Conservation (phyloP, 2,329 filamentous ascomycete species). For the Phoma sp. region DNA sequence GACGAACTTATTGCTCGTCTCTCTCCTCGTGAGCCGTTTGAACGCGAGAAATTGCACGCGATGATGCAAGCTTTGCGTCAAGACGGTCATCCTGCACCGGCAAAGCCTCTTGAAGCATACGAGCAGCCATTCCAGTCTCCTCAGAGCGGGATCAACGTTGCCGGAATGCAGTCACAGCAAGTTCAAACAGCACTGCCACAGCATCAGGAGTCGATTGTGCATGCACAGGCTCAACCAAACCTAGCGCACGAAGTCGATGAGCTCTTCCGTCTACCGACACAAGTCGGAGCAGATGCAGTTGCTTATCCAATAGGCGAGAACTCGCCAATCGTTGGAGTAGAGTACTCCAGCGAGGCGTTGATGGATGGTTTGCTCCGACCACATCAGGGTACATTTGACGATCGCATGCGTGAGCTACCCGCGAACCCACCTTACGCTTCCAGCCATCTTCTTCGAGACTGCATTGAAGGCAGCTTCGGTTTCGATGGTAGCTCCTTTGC, state of each 20-base stretch:
- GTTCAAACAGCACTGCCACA: background rate
- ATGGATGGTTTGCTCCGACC: conserved; percentile 1
- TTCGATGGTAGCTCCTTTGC: conserved; percentile 17
- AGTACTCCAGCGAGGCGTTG: background rate
- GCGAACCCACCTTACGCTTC: background rate
- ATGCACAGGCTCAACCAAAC: no score
- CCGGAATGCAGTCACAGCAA: background rate
- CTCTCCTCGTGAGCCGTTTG: background rate
- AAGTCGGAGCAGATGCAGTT: background rate
- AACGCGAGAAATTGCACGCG: background rate
- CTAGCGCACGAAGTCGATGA: background rate
- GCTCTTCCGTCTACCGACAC: background rate
- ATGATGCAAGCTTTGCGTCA: background rate
- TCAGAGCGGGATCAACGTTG: background rate
- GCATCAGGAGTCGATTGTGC: no score
- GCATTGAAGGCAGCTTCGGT: conserved; percentile 8
- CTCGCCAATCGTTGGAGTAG: background rate
- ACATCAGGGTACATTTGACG: background rate
- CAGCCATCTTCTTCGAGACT: conserved; percentile 13
- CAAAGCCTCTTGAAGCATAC: background rate
- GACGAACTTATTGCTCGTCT: background rate
- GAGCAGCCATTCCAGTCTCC: background rate
- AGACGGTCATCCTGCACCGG: background rate
- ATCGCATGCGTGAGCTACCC: background rate
- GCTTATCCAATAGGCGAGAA: background rate